These are phyloP conservation scores for Takakia lepidozioides DNA, from an alignment of 225 moss, liverwort and hornwort species.

Conservation along the genomic window DNA sequence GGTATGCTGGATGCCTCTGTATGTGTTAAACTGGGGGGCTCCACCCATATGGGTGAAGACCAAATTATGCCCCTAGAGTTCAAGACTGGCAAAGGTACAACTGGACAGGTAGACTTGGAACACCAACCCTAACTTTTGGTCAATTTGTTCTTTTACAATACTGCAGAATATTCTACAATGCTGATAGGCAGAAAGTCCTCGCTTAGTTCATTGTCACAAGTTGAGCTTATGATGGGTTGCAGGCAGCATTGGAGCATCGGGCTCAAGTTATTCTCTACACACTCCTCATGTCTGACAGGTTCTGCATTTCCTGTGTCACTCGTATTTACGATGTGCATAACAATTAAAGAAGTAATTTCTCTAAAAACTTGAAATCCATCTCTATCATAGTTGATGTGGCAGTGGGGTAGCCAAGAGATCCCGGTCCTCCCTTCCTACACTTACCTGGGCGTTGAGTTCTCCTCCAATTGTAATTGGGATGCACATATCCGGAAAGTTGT, in stretches of 20 bases:
- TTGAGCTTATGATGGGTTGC: too few relatives aligned
- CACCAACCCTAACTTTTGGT: neutral
- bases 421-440: too few relatives aligned
- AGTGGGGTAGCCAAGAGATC: too few relatives aligned
- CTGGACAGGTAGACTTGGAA: conserved; percentile 19
- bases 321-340: neutral
- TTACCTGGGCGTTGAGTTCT: too few relatives aligned
- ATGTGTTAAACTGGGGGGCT: conserved; percentile 16
- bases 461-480: too few relatives aligned
- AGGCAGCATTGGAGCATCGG: conserved; percentile 50
- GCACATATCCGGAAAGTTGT: too few relatives aligned
- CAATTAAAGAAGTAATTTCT: too few relatives aligned
- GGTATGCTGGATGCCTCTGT: conserved; percentile 46
- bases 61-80: conserved; percentile 39
- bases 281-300: conserved; percentile 58
- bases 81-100: conserved; percentile 47
- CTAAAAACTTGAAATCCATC: too few relatives aligned
- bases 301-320: neutral
- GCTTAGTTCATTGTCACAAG: too few relatives aligned
- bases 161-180: too few relatives aligned
- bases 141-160: neutral
- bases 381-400: too few relatives aligned
- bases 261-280: conserved; percentile 49
- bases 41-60: conserved; percentile 7
- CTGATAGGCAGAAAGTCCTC: too few relatives aligned